These are phyloP conservation scores for Leccinum rimulosum DNA, from an alignment of 768 basidiomycete species.

Conservation along the genomic window DNA sequence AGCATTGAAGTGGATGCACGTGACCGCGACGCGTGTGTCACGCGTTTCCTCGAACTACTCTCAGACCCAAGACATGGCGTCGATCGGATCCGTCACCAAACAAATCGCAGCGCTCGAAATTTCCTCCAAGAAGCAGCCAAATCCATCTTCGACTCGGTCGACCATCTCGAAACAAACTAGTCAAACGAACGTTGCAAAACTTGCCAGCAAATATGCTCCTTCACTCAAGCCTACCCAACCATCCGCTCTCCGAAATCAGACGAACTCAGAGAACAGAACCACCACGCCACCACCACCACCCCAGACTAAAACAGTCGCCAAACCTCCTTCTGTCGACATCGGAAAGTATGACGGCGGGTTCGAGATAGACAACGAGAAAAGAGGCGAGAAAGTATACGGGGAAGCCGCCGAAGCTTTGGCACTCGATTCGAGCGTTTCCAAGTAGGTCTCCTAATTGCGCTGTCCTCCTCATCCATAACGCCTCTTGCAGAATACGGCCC, in stretches of 20 bases:
- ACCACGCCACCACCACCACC: slow-evolving; percentile 18
- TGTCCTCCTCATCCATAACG: not conserved
- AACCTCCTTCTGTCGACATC: slow-evolving; percentile 55
- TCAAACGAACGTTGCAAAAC: slow-evolving; percentile 63
- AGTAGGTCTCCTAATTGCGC: slow-evolving; percentile 41
- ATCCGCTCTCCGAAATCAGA: slow-evolving; percentile 45
- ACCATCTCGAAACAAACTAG: slow-evolving; percentile 52
- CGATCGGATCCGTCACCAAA: slow-evolving; percentile 53
- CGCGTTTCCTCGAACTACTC: not conserved
- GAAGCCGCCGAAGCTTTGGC: slow-evolving; percentile 81
- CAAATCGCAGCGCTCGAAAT: slow-evolving; percentile 73
- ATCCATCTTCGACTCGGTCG: slow-evolving; percentile 29
- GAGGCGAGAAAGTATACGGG: slow-evolving; percentile 70
- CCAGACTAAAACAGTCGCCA: slow-evolving; percentile 17
- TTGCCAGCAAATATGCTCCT: slow-evolving; percentile 72
- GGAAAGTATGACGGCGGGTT: slow-evolving; percentile 96
- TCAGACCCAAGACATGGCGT: slow-evolving; percentile 38
- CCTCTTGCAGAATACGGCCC: slow-evolving; percentile 52
- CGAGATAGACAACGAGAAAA: slow-evolving; percentile 83
- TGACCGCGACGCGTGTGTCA: slow-evolving; percentile 27
- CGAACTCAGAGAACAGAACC: slow-evolving; percentile 25
- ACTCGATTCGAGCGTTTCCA: slow-evolving; percentile 75
- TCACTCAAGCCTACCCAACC: slow-evolving; percentile 30
- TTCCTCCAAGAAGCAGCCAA: slow-evolving; percentile 46
- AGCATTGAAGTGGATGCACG: slow-evolving; percentile 14